Conservation (phyloP, 208 protist species). For the Lotmaria passim region DNA sequence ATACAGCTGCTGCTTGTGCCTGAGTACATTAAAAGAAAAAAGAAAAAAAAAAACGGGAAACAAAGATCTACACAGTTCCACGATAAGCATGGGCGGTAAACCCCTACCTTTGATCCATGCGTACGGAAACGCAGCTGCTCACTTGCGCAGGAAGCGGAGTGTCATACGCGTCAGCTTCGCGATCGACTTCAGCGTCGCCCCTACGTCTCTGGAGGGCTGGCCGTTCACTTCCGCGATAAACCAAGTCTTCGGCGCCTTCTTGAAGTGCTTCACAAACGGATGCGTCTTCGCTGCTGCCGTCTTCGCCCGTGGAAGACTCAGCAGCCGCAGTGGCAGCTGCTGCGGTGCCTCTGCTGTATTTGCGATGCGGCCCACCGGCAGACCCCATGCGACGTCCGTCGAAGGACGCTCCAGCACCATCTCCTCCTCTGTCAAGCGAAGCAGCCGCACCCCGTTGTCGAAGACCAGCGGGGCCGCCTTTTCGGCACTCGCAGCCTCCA, state of each 20-base stretch:
- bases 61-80: no score
- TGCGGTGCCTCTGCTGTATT: conserved; percentile 17
- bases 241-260: conserved; percentile 43
- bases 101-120: no score
- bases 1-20: no score
- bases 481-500: background rate
- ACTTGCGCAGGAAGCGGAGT: conserved; percentile 37
- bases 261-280: conserved; percentile 50
- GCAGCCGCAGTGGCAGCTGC: conserved; percentile 21
- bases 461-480: conserved; percentile 41
- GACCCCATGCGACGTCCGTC: conserved; percentile 49
- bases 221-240: conserved; percentile 56
- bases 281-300: conserved; percentile 17
- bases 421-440: conserved; percentile 41
- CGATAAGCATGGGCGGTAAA: no score
- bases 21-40: no score
- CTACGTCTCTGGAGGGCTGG: conserved; percentile 27
- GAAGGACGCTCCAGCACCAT: conserved; percentile 63
- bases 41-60: no score
- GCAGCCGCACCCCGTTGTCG: conserved; percentile 56
- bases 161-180: conserved; percentile 41
- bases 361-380: conserved; percentile 39
- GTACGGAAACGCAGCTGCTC: background rate
- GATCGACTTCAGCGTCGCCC: conserved; percentile 48
- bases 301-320: conserved; percentile 19